Evolutionary conservation across 2,329 filamentous ascomycete species (phyloP).

Genomic region (Fusarium domesticum): DNA sequence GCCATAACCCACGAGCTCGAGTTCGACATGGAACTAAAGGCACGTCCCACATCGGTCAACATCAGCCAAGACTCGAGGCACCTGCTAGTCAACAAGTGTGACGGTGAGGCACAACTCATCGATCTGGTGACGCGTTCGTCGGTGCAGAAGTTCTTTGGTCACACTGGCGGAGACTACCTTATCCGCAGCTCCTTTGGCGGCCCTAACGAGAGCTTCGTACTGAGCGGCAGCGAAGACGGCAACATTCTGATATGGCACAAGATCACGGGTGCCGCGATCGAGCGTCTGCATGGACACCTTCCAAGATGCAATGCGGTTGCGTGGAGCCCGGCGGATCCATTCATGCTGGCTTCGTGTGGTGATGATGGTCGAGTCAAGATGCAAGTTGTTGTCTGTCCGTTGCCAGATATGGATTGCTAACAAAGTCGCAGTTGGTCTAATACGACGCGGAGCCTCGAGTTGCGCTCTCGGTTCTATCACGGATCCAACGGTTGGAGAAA

Average conservation of each 20-base stretch:
- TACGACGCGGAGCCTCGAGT: conserved; percentile 21
- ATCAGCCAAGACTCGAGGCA: conserved; percentile 79
- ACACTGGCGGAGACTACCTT: conserved; percentile 70
- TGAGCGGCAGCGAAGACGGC: conserved; percentile 82
- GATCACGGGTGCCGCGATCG: conserved; percentile 71
- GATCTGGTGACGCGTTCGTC: conserved; percentile 70
- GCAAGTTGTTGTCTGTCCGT: conserved; percentile 50
- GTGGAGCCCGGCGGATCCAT: conserved; percentile 82
- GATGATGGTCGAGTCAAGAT: conserved; percentile 85
- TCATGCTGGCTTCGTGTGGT: conserved; percentile 85
- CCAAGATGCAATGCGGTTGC: conserved; percentile 80
- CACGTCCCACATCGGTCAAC: conserved; percentile 72
- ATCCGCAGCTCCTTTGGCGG: conserved; percentile 85
- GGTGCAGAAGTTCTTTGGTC: conserved; percentile 73
- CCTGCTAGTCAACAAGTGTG: conserved; percentile 77
- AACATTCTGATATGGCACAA: conserved; percentile 89
- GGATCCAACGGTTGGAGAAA: conserved; percentile 23
- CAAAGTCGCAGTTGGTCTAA: conserved; percentile 29
- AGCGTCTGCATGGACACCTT: conserved; percentile 71
- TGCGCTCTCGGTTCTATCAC: conserved; percentile 20
- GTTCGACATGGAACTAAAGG: conserved; percentile 64
- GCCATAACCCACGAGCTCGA: conserved; percentile 70
- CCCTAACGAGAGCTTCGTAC: conserved; percentile 85
- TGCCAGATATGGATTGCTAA: conserved; percentile 1
- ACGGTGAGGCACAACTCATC: conserved; percentile 74